A percentile compares a stretch with the other conserved stretches of the same genome.
phyloP scores from a whole-genome alignment of 1,284 basidiomycete genomes.

The Ceratobasidium sp. region DNA sequence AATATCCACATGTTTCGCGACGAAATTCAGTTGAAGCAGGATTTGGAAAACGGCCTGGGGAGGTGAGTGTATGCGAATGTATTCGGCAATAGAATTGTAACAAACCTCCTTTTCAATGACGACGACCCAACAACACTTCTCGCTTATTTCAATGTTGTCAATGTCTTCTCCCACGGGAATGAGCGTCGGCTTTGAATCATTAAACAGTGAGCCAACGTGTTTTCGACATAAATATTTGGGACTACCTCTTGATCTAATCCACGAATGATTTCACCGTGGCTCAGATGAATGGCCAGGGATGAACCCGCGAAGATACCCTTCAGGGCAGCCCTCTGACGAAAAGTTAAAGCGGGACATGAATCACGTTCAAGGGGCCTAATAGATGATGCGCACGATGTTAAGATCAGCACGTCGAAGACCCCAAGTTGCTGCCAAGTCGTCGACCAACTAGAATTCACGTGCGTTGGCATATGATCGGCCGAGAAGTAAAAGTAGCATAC shows the following conservation, averaged over 20 bases:
- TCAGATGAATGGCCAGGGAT: slow-evolving; percentile 63
- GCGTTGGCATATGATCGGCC: background rate
- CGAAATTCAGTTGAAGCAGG: slow-evolving; percentile 65
- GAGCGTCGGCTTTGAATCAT: slow-evolving; percentile 63
- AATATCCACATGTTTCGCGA: slow-evolving; percentile 54
- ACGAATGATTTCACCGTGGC: slow-evolving; percentile 61
- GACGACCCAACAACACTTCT: slow-evolving; percentile 74
- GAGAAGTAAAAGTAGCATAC: slow-evolving; percentile 53
- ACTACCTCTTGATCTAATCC: slow-evolving; percentile 66
- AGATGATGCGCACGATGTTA: slow-evolving; percentile 66
- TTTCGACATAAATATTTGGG: slow-evolving; percentile 36
- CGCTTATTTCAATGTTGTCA: slow-evolving; percentile 59
- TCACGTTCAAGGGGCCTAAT: background rate
- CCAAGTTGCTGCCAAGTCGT: slow-evolving; percentile 86
- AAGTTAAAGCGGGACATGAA: slow-evolving; percentile 40
- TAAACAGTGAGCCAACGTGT: background rate
- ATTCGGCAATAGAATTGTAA: background rate
- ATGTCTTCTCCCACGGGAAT: slow-evolving; percentile 81
- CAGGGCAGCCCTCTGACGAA: slow-evolving; percentile 75
- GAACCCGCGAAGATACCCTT: slow-evolving; percentile 85
- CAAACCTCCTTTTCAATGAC: slow-evolving; percentile 90
- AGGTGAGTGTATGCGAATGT: no score
- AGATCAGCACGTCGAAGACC: slow-evolving; percentile 75
- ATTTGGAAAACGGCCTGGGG: slow-evolving; percentile 87
- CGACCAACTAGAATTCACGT: slow-evolving; percentile 69